Base-by-base conservation (phyloP, 495 filamentous ascomycete genomes). In the Penicillium flavigenum region DNA sequence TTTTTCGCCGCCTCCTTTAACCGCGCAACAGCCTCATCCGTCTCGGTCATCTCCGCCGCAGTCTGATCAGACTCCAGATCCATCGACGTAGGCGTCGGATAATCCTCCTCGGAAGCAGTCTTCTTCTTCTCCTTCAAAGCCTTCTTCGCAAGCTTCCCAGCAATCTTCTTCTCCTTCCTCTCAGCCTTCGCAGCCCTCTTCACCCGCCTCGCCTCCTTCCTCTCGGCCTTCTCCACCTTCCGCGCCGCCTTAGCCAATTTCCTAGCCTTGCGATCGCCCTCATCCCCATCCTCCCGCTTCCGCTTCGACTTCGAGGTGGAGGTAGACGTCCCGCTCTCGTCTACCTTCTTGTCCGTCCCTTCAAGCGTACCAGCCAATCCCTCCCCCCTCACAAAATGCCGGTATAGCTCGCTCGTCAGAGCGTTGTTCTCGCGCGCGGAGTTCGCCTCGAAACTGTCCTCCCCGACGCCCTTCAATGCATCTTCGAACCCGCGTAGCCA, bases 401-500 rank as follows among this genome's bases (percentile, higher is more conserved):
- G 82, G 70, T 96, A 96, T 6, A 96, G 76, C 27, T 90, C 88
- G 32, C 82, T 77, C 32, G 69, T 75, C 57, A 76, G 60, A 53
- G 72, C 68, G 63, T 80, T 79, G 38, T 59, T 59, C 58, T 60
- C 57, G 41, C 52, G 41, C 47, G 54, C 48, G 39, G 57, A 60
- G 11, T 20, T 55, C 5, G 54, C 55, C 16, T 42, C 71, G 31
- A 44, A 19, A 31, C 48, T 67, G 66, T 90, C 86, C 20, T 65
- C 34, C 11, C 74, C 76, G 0, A 91, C 74, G 3, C 85, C 85
- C 68, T 89, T 86, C 57, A 93, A 73, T 27, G 86, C 85, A 66
- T 87, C 83, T 73, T 93, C 89, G 63, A 92, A 91, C 44, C 88
- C 89, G 46, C 85, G 81, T 56, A 91, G 71, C 89, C 89, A 92